Percentiles rank a stretch among this genome's conserved stretches.
Evolutionary conservation across 306 rosid genomes (phyloP).

Genomic region (Sechiopsis laciniata): DNA sequence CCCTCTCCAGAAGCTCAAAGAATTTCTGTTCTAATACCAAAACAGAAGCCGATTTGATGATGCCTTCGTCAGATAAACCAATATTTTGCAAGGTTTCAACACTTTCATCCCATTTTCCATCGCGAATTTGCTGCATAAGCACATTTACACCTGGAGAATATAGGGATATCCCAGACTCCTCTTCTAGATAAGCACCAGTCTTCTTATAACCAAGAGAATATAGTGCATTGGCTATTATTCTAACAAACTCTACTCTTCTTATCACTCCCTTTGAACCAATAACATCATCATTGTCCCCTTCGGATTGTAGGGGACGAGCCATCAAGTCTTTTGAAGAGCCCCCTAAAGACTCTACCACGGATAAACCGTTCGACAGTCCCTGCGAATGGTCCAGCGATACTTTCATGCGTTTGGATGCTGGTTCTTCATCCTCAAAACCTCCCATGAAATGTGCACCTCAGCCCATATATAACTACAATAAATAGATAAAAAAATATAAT

Average conservation of each 20-base stretch:
- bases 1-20: slow-evolving; percentile 66
- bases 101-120: slow-evolving; percentile 83
- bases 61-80: slow-evolving; percentile 53
- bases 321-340: slow-evolving; percentile 68
- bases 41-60: slow-evolving; percentile 60
- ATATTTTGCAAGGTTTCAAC: slow-evolving; percentile 58
- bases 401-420: slow-evolving; percentile 94
- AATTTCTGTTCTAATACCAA: slow-evolving; percentile 84
- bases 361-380: slow-evolving; percentile 79
- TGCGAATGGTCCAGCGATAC: slow-evolving; percentile 51
- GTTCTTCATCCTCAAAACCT: slow-evolving; percentile 99
- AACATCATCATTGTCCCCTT: slow-evolving; percentile 69
- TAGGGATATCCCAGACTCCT: slow-evolving; percentile 86
- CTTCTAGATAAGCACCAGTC: slow-evolving; percentile 80
- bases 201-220: slow-evolving; percentile 84
- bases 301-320: slow-evolving; percentile 83
- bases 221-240: slow-evolving; percentile 82
- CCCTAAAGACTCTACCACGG: slow-evolving; percentile 50
- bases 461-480: slow-evolving; percentile 72
- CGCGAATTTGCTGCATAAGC: slow-evolving; percentile 77
- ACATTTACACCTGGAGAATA: slow-evolving; percentile 60
- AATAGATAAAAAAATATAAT: slow-evolving; percentile 25
- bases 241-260: slow-evolving; percentile 80
- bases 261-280: slow-evolving; percentile 87
- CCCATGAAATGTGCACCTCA: slow-evolving; percentile 99